phyloP scores from a whole-genome alignment of 2,329 filamentous ascomycete species.

The Cadophora luteo-olivacea region DNA sequence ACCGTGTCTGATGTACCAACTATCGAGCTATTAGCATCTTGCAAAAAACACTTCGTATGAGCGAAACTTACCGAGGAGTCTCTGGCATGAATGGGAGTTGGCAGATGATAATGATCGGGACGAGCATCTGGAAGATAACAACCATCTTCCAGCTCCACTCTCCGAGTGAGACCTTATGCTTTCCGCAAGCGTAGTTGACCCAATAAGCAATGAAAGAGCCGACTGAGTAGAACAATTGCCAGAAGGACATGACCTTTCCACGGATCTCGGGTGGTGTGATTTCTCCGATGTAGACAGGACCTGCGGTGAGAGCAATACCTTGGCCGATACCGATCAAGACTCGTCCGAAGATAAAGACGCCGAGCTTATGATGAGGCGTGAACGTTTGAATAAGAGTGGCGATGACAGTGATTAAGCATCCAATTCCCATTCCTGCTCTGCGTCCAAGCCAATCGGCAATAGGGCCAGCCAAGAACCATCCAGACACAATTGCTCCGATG shows the following conservation, averaged over 20 bases:
- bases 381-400: slow-evolving; percentile 75
- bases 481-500: slow-evolving; percentile 72
- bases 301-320: slow-evolving; percentile 55
- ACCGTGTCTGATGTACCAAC: slow-evolving; percentile 68
- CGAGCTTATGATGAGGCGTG: slow-evolving; percentile 64
- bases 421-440: slow-evolving; percentile 68
- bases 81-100: slow-evolving; percentile 72
- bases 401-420: slow-evolving; percentile 69
- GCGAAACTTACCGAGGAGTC: slow-evolving; percentile 56
- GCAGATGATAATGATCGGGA: slow-evolving; percentile 65
- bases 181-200: slow-evolving; percentile 36
- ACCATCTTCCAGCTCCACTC: slow-evolving; percentile 79
- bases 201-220: slow-evolving; percentile 45
- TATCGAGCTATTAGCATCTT: neutral
- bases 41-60: neutral
- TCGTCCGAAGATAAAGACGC: slow-evolving; percentile 71
- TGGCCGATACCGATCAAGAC: slow-evolving; percentile 68
- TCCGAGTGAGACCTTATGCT: slow-evolving; percentile 48
- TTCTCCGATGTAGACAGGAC: slow-evolving; percentile 75
- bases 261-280: slow-evolving; percentile 68
- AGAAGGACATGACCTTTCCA: slow-evolving; percentile 72
- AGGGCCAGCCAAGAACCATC: slow-evolving; percentile 73
- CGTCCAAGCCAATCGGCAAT: slow-evolving; percentile 18
- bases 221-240: slow-evolving; percentile 68
- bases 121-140: slow-evolving; percentile 74